Conservation (phyloP, 202 grass and related monocot genomes). For the Brachypodium distachyon region DNA sequence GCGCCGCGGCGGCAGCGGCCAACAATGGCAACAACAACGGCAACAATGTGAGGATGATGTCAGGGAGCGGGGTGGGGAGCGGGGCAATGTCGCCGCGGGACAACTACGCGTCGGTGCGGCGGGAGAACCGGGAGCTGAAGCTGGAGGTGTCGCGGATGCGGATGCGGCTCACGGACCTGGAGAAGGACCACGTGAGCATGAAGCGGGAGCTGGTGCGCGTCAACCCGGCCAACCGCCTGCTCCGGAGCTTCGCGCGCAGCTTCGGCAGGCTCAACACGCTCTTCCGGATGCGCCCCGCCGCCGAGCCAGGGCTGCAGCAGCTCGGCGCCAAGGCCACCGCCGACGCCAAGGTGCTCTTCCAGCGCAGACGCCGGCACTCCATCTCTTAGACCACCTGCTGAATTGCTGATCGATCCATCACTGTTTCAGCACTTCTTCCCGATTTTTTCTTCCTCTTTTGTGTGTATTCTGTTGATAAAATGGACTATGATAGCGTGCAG, state of each 20-base stretch:
- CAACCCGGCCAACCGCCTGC: constrained; percentile 59
- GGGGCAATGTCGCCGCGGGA: constrained; percentile 83
- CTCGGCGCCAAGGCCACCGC: constrained; percentile 64
- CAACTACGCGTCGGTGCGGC: constrained; percentile 81
- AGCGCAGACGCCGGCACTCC: constrained; percentile 68
- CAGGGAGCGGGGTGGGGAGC: constrained; percentile 75
- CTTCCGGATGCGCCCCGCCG: constrained; percentile 52
- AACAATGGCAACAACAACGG: background rate
- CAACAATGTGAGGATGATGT: constrained; percentile 41
- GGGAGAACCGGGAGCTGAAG: constrained; percentile 90
- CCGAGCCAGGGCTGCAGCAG: constrained; percentile 44
- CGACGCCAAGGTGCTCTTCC: constrained; percentile 77
- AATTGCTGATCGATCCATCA: background rate
- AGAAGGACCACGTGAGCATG: constrained; percentile 96
- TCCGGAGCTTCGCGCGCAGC: constrained; percentile 60
- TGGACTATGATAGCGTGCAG: background rate
- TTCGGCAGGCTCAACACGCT: constrained; percentile 46
- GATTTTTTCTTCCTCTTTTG: constrained; percentile 28
- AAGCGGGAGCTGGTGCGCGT: constrained; percentile 72
- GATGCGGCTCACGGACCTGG: constrained; percentile 79
- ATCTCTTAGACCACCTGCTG: constrained; percentile 36
- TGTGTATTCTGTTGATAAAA: background rate
- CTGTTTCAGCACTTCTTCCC: background rate
- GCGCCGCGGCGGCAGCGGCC: constrained; percentile 11
- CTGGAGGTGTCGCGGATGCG: constrained; percentile 94